Evolutionary conservation across 169 alveolate genomes (phyloP).

Genomic region (Sarcocystis neurona): DNA sequence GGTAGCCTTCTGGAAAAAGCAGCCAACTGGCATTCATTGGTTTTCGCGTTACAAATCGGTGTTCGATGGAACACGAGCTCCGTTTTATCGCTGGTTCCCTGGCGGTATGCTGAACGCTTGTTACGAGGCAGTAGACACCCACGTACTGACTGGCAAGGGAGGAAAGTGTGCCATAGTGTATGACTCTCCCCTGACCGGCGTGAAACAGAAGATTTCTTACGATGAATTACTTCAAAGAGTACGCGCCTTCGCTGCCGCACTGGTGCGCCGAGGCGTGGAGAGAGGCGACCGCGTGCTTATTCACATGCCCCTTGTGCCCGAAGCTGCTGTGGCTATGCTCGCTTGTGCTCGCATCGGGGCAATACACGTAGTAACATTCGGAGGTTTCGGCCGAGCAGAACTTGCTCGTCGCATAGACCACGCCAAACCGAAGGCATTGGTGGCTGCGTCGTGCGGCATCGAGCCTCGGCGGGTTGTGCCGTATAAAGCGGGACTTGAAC

Average conservation of each 20-base stretch:
- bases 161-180: conserved; percentile 79
- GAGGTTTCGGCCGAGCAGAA: conserved; percentile 94
- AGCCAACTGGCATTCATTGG: conserved; percentile 65
- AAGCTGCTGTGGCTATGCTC: conserved; percentile 86
- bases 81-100: conserved; percentile 71
- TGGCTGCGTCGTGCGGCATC: conserved; percentile 85
- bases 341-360: conserved; percentile 91
- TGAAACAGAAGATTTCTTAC: conserved; percentile 75
- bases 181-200: conserved; percentile 85
- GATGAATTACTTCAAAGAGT: conserved; percentile 77
- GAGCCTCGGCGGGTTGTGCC: conserved; percentile 83
- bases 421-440: conserved; percentile 85
- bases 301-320: conserved; percentile 94
- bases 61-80: conserved; percentile 68
- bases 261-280: conserved; percentile 84
- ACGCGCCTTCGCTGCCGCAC: conserved; percentile 87
- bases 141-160: conserved; percentile 82
- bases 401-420: conserved; percentile 81
- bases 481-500: conserved; percentile 77
- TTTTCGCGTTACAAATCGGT: conserved; percentile 61
- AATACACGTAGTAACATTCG: conserved; percentile 86
- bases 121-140: conserved; percentile 73
- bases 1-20: neutral
- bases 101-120: conserved; percentile 55
- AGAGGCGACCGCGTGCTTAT: conserved; percentile 93